Base-by-base conservation (phyloP, 2,329 filamentous ascomycete genomes). In the Dendrostoma leiphaemia region DNA sequence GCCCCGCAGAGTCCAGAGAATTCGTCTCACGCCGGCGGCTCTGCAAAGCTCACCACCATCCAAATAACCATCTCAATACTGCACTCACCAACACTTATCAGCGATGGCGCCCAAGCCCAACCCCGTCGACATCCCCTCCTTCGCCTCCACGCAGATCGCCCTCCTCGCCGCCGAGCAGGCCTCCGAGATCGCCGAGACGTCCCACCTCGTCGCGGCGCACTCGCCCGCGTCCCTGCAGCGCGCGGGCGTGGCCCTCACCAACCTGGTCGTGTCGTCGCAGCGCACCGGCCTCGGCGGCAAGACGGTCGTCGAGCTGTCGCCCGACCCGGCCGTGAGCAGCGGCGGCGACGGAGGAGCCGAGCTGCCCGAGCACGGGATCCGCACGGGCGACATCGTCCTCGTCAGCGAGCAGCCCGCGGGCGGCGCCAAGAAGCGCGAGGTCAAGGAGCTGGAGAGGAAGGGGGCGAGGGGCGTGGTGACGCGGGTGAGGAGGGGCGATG, bases 201-300 rank as follows among this genome's bases (percentile, higher is more conserved):
- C 84, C 60, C 72, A 78, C 37, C 81, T 91, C 54, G 80, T 91
- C 55, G 78, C 83, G 41, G 81, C 80, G 43, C 83, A 88, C 68
- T 84, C 85, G 45, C 90, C 90, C 4, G 74, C 80, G 0, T 77
- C 82, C 1, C 83, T 95, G 12, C 83, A 90, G 65, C 84, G 88
- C 55, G 88, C 88, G 6, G 90, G 90, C n/a, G 79, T 91, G 37
- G 90, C 90, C 29, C 77, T 94, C 63, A 83, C 85, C 15, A 93
- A 92, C 69, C 82, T 97, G 8, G 74, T 82, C 29, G 75, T 96
- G 31, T 76, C 81, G 10, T 86, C 88, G 17, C 89, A 89, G 66
- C 86, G 92, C 28, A 99, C 94, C 0, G 94, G 94, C 0, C 78
- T 97, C 34, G 94, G 92, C 15, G 94, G 94, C n/a, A 89, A 91